phyloP scores from a whole-genome alignment of 306 rosid species.

The Heteromeles arbutifolia region DNA sequence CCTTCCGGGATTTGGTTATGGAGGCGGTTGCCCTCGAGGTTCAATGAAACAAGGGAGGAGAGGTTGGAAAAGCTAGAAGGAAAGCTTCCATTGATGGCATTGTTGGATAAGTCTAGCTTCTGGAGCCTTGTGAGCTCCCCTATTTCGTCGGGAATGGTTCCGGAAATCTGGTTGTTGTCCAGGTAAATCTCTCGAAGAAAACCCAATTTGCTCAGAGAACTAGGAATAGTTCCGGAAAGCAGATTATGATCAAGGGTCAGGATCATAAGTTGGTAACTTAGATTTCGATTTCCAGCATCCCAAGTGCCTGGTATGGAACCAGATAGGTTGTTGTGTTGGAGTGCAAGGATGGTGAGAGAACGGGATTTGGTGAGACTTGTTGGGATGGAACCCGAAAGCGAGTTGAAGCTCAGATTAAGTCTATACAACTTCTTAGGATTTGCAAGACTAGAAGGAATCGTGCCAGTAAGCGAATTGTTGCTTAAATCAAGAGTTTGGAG shows the following conservation, averaged over 20 bases:
- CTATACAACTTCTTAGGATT: conserved; percentile 60
- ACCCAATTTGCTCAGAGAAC: conserved; percentile 47
- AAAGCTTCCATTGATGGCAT: conserved; percentile 65
- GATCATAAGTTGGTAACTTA: conserved; percentile 36
- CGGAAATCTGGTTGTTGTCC: conserved; percentile 56
- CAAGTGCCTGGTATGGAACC: conserved; percentile 59
- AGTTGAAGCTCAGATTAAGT: conserved; percentile 73
- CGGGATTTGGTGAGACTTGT: conserved; percentile 34
- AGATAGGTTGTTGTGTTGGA: conserved; percentile 66
- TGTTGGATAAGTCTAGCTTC: conserved; percentile 66
- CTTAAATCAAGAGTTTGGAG: conserved; percentile 88
- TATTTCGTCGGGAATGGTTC: conserved; percentile 60
- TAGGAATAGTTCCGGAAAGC: conserved; percentile 60
- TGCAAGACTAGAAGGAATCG: conserved; percentile 60
- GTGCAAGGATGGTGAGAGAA: conserved; percentile 60
- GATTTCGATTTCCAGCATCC: conserved; percentile 38
- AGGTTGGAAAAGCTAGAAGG: conserved; percentile 59
- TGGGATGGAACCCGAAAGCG: conserved; percentile 74
- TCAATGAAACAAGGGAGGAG: conserved; percentile 48
- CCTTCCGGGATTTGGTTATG: conserved; percentile 42
- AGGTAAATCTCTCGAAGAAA: conserved; percentile 50
- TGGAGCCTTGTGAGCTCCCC: conserved; percentile 54
- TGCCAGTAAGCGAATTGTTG: conserved; percentile 58
- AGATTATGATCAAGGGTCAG: conserved; percentile 63
- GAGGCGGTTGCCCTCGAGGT: conserved; percentile 45